phyloP scores from a whole-genome alignment of 2,329 filamentous ascomycete species.

The Penicillium sp. region DNA sequence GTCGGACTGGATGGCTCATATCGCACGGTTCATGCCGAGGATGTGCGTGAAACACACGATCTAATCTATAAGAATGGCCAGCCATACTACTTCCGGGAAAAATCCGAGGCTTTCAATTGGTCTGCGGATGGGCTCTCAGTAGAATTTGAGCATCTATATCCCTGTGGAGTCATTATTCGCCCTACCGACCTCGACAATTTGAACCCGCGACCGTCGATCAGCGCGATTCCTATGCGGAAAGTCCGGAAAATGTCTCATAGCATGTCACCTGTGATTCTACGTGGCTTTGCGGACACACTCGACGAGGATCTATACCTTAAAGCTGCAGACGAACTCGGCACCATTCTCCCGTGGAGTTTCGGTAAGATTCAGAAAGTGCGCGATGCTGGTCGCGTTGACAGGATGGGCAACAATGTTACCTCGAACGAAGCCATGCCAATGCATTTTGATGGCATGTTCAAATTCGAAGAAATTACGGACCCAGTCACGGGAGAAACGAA shows the following conservation, averaged over 20 bases:
- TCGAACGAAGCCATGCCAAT: conserved; percentile 59
- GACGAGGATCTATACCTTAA: conserved; percentile 49
- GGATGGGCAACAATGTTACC: conserved; percentile 55
- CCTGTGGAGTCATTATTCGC: conserved; percentile 27
- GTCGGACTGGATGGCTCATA: conserved; percentile 31
- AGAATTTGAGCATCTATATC: conserved; percentile 51
- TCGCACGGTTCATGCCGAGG: conserved; percentile 27
- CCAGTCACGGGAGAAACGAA: conserved; percentile 43
- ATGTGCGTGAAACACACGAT: conserved; percentile 43
- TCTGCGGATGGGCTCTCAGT: conserved; percentile 36
- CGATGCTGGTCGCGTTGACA: conserved; percentile 48
- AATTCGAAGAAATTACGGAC: conserved; percentile 47
- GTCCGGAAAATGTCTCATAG: conserved; percentile 47
- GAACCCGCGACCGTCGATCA: conserved; percentile 25
- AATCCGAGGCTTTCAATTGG: conserved; percentile 50
- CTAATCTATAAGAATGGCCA: conserved; percentile 49
- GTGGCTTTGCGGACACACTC: conserved; percentile 53
- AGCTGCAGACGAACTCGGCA: conserved; percentile 52
- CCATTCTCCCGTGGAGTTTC: conserved; percentile 56
- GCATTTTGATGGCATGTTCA: conserved; percentile 61
- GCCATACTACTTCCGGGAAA: conserved; percentile 56
- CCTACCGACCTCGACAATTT: conserved; percentile 25
- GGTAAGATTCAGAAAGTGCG: conserved; percentile 55
- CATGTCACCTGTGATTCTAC: conserved; percentile 57
- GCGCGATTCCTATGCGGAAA: conserved; percentile 26